phyloP scores from a whole-genome alignment of 805 yeast species.

The Saccharomyces paradoxus region DNA sequence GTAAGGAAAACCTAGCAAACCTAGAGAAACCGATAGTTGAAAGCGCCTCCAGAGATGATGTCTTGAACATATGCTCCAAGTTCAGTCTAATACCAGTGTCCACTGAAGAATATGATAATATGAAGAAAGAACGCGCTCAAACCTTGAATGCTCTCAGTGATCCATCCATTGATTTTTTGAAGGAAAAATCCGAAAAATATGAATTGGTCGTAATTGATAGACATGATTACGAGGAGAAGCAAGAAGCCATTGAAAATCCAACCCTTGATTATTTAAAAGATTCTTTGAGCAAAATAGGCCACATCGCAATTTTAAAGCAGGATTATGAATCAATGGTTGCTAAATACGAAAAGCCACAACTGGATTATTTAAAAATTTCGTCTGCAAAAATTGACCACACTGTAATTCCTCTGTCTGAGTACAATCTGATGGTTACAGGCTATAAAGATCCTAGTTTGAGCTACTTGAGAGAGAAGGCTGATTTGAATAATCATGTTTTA shows the following conservation, averaged over 20 bases:
- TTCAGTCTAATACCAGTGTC: conserved; percentile 10
- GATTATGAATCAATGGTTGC: too few species aligned
- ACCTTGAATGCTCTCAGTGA: not conserved
- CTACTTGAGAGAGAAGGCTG: not conserved
- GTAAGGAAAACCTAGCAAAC: conserved; percentile 5
- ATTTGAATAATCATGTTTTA: too few species aligned
- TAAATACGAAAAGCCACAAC: too few species aligned
- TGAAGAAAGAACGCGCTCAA: conserved; percentile 1
- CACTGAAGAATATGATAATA: conserved; percentile 8
- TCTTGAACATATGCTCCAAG: conserved; percentile 11
- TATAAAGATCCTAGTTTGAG: not conserved
- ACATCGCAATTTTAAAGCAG: too few species aligned
- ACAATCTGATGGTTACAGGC: not conserved
- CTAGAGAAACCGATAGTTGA: conserved; percentile 6
- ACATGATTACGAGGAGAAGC: conserved; percentile 3
- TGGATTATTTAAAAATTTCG: too few species aligned
- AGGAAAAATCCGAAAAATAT: conserved; percentile 1
- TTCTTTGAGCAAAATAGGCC: too few species aligned
- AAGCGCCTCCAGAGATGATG: conserved; percentile 7
- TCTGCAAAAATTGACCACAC: not conserved
- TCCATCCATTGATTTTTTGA: conserved; percentile 1
- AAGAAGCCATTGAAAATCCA: not conserved
- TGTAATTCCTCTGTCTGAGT: not conserved
- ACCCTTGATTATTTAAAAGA: not conserved
- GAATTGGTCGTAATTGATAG: not conserved